phyloP scores from a whole-genome alignment of 1,284 basidiomycete genomes.

The Macrocybe sp. region DNA sequence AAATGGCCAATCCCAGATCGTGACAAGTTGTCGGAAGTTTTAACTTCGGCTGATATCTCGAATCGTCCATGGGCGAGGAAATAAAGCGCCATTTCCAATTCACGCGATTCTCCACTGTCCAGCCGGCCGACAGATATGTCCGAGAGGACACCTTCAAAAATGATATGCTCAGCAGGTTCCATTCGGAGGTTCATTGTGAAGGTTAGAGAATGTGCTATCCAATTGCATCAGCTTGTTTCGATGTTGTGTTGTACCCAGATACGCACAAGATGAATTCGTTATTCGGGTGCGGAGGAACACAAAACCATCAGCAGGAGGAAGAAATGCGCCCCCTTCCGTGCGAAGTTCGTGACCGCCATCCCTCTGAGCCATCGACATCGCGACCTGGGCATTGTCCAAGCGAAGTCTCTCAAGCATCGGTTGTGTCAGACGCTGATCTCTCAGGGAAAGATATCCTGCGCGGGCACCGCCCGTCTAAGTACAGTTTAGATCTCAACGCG shows the following conservation, averaged over 20 bases:
- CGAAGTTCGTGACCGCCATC: constrained; percentile 3
- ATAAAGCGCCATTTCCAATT: constrained; percentile 57
- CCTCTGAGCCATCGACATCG: constrained; percentile 44
- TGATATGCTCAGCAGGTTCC: constrained; percentile 58
- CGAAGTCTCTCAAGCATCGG: constrained; percentile 75
- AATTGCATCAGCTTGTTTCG: not conserved
- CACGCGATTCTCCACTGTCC: constrained; percentile 44
- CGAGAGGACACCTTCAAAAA: constrained; percentile 63
- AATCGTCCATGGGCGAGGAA: constrained; percentile 76
- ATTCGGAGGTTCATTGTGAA: constrained; percentile 51
- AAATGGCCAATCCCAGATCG: constrained; percentile 32
- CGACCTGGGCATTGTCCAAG: constrained; percentile 54
- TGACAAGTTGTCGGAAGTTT: constrained; percentile 26
- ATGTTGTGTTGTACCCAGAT: not conserved
- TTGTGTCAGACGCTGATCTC: constrained; percentile 69
- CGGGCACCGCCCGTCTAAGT: constrained; percentile 70
- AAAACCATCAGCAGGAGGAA: constrained; percentile 52
- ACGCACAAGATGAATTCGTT: constrained; percentile 58
- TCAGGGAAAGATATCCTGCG: constrained; percentile 68
- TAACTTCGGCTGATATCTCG: constrained; percentile 58
- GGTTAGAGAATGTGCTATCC: constrained; percentile 41
- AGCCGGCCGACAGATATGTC: constrained; percentile 58
- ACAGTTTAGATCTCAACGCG: constrained; percentile 2
- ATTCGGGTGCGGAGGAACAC: constrained; percentile 51
- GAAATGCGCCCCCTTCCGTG: constrained; percentile 32